Conservation (phyloP, 306 rosid species). For the Vicia faba region DNA sequence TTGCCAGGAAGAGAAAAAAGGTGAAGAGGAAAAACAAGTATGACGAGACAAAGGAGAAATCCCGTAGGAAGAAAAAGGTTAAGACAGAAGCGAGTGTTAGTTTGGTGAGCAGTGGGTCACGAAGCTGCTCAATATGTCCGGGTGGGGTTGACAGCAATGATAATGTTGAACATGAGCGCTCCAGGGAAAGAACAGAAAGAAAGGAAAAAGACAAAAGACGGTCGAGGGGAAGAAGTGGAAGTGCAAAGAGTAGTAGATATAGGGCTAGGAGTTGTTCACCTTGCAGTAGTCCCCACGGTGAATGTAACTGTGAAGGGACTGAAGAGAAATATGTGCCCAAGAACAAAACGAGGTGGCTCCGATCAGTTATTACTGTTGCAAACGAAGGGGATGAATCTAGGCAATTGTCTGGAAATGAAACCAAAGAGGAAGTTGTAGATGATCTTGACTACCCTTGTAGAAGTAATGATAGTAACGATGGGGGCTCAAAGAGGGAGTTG, state of each 20-base stretch:
- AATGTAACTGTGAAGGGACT: constrained; percentile 43
- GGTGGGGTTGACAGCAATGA: constrained; percentile 46
- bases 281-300: constrained; percentile 43
- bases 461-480: constrained; percentile 70
- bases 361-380: constrained; percentile 61
- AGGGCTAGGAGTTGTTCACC: constrained; percentile 65
- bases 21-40: constrained; percentile 50
- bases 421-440: constrained; percentile 64
- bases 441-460: constrained; percentile 72
- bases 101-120: constrained; percentile 46
- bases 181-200: constrained; percentile 49
- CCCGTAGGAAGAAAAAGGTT: constrained; percentile 52
- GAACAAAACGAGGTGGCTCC: constrained; percentile 55
- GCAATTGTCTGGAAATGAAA: constrained; percentile 45
- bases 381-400: constrained; percentile 45
- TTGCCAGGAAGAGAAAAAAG: constrained; percentile 58
- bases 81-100: constrained; percentile 54
- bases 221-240: constrained; percentile 44
- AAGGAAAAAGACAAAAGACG: constrained; percentile 46
- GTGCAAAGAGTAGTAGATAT: constrained; percentile 49
- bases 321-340: constrained; percentile 43
- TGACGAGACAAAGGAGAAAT: constrained; percentile 52
- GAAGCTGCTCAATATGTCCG: constrained; percentile 57
- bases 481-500: constrained; percentile 51
- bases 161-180: constrained; percentile 46